A percentile compares a stretch with the other conserved stretches of the same genome.
Conservation (phyloP, 1,284 basidiomycete genomes). For the Rhizopogon hawkerae region DNA sequence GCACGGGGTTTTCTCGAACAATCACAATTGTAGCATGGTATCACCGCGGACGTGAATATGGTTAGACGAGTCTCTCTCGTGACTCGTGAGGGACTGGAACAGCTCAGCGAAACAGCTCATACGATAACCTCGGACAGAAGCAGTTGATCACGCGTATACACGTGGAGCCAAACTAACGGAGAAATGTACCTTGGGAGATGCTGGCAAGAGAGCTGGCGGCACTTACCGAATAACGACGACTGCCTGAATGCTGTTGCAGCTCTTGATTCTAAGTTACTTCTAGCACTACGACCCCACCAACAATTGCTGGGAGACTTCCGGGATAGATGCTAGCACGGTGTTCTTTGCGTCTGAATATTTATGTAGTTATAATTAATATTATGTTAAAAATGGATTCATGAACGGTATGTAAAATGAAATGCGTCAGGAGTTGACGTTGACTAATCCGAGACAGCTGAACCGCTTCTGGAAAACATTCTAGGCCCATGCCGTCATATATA, state of each 20-base stretch:
- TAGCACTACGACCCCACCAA: no score
- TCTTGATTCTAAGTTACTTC: no score
- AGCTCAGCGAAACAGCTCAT: not conserved
- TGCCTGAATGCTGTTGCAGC: no score
- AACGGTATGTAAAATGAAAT: constrained; percentile 1
- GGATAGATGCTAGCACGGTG: no score
- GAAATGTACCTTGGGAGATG: no score
- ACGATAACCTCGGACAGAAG: not conserved
- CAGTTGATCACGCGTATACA: no score
- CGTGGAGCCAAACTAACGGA: no score
- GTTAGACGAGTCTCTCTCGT: not conserved
- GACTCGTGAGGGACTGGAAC: not conserved
- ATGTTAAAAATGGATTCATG: constrained; percentile 1
- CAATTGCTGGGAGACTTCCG: no score
- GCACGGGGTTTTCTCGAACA: no score
- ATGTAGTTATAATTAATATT: not conserved
- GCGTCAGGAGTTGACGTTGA: constrained; percentile 7
- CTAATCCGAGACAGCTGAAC: constrained; percentile 20
- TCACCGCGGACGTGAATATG: not conserved
- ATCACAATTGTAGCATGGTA: not conserved
- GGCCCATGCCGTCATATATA: constrained; percentile 6
- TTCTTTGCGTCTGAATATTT: no score
- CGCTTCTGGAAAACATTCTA: constrained; percentile 6
- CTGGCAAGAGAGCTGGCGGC: no score
- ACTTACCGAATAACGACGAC: no score